A percentile compares a stretch with the other conserved stretches of the same genome.
These are phyloP conservation scores for Neurospora sp. DNA, from an alignment of 495 filamentous ascomycete genomes.

Conservation along the genomic window DNA sequence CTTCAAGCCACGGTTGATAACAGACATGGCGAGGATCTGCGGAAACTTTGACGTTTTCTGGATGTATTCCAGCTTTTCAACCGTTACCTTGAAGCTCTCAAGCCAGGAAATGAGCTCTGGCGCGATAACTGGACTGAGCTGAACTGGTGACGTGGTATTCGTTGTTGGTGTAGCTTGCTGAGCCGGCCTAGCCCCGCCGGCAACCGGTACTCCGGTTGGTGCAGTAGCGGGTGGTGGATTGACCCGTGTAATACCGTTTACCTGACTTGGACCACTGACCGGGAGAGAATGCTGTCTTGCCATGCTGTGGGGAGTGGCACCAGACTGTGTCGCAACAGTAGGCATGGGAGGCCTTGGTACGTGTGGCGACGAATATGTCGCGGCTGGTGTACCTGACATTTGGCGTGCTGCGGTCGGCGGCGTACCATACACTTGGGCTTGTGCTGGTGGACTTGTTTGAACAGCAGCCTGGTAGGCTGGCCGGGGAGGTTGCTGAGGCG, in stretches of 20 bases:
- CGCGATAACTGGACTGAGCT: conserved; percentile 18
- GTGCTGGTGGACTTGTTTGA: conserved; percentile 23
- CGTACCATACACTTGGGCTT: conserved; percentile 23
- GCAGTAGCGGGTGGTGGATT: background rate
- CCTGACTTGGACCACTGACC: background rate
- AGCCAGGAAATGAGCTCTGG: conserved; percentile 16
- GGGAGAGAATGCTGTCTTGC: conserved; percentile 8
- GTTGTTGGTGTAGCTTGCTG: conserved; percentile 4
- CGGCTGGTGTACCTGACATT: conserved; percentile 21
- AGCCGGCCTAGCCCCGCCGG: conserved; percentile 1
- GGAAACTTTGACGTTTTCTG: conserved; percentile 8
- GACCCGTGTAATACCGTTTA: conserved; percentile 16
- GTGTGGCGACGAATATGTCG: conserved; percentile 36
- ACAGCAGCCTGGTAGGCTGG: conserved; percentile 20
- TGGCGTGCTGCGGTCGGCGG: conserved; percentile 17
- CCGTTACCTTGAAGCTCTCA: conserved; percentile 19
- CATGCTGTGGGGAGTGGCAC: conserved; percentile 8
- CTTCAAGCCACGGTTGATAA: conserved; percentile 23
- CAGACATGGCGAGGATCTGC: conserved; percentile 23
- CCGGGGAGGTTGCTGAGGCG: conserved; percentile 13
- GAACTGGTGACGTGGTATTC: background rate
- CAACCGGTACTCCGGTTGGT: background rate
- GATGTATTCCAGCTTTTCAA: conserved; percentile 11
- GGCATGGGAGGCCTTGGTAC: conserved; percentile 23
- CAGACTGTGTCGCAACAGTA: conserved; percentile 7